Conservation (phyloP, 2,329 filamentous ascomycete genomes). For the Elsinoe arachidis region DNA sequence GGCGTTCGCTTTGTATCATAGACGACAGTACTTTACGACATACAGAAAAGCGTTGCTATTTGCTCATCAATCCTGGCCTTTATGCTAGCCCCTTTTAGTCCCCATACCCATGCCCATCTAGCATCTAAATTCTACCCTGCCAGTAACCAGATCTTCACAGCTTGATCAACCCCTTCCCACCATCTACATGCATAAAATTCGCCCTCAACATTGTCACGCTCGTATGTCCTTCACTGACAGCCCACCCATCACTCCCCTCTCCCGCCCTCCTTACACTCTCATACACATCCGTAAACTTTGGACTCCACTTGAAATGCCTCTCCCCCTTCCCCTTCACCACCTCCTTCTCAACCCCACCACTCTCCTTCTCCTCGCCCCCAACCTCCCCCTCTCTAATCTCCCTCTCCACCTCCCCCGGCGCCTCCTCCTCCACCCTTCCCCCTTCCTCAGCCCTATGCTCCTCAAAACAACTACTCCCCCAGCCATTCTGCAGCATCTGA, state of each 20-base stretch:
- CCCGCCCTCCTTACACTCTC: slow-evolving; percentile 70
- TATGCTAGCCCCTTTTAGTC: neutral
- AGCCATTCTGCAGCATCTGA: slow-evolving; percentile 81
- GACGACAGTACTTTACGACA: neutral
- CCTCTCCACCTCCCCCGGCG: slow-evolving; percentile 53
- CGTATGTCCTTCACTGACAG: slow-evolving; percentile 76
- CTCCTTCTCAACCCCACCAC: slow-evolving; percentile 31
- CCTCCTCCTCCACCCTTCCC: slow-evolving; percentile 53
- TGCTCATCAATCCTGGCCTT: neutral
- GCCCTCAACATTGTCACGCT: slow-evolving; percentile 86
- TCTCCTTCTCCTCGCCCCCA: slow-evolving; percentile 39
- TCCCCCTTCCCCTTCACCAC: slow-evolving; percentile 50
- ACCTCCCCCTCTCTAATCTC: slow-evolving; percentile 33
- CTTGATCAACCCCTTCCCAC: slow-evolving; percentile 64
- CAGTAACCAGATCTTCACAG: slow-evolving; percentile 42
- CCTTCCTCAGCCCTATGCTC: slow-evolving; percentile 60
- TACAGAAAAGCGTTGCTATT: neutral
- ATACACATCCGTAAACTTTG: slow-evolving; percentile 77
- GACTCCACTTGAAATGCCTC: slow-evolving; percentile 92
- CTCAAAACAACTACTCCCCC: slow-evolving; percentile 77
- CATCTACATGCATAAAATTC: slow-evolving; percentile 75
- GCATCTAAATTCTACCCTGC: neutral
- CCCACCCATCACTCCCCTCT: slow-evolving; percentile 88
- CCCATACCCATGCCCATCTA: neutral
- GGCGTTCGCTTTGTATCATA: neutral